Evolutionary conservation across 2,329 filamentous ascomycete genomes (phyloP), one percentile per base, ranked within the genome.

Genomic region (Drechslerella coelobrocha): DNA sequence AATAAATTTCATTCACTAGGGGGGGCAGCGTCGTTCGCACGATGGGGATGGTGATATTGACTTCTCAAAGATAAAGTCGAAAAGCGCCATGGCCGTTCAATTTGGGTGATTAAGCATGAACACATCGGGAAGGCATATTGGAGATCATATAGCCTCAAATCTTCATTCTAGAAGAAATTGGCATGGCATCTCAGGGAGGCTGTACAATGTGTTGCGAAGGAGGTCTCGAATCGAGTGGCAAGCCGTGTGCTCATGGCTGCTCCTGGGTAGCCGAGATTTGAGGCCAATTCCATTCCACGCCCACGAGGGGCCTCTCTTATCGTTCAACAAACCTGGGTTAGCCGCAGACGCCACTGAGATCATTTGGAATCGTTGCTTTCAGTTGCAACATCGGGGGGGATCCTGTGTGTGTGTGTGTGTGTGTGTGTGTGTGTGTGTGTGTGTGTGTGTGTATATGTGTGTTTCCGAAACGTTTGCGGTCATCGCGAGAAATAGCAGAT

Each of bases 151-250:
- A 69, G 31, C 37, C 52, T 23, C 31, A 56, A 61, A 52, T 56
- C 51, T 56, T 50, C 52, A 61, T 62, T 61, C 57, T 62, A 62
- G 65, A 69, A 69, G 65, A 62, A 62, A 62, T 57, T 61, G 63
- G 57, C 51, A 56, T 45, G 43, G 43, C 7, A 48, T 21, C 55
- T 34, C 10, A 55, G 21, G 54, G 37, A 55, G 45, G 52, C 27
- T 26, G 26, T 31, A 39, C 47, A 45, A 62, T 69, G 65, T 69
- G 65, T 69, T 69, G 65, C 57, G 57, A 50, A n/a, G 65, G 65
- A 62, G 57, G 52, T 69, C 59, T 62, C 65, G 52, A 62, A 39
- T n/a, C 34, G 34, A 10, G 34, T 14, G 34, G 14, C 3, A 26
- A 24, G 39, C 48, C 43, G 26, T n/a, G n/a, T n/a, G n/a, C n/a